Evolutionary conservation across 352 stramenopile species (phyloP).

Genomic region (Peronospora belbahrii): DNA sequence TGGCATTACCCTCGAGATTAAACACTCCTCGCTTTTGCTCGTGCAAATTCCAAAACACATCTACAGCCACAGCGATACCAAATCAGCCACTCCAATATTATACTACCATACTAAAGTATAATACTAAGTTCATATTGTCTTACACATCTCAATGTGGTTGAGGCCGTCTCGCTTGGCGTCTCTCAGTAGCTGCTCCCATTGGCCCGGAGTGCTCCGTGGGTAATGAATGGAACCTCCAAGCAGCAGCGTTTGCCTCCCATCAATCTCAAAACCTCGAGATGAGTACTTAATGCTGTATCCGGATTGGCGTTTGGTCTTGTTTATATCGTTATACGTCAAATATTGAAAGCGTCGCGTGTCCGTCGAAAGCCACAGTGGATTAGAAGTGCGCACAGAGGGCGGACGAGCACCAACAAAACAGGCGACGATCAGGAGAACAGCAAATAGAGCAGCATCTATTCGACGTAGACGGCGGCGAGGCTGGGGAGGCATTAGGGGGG

Average conservation of each 20-base stretch:
- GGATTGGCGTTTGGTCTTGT: constrained; percentile 22
- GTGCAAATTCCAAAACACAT: constrained; percentile 71
- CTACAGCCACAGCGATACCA: constrained; percentile 21
- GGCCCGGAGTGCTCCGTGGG: constrained; percentile 33
- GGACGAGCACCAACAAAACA: constrained; percentile 44
- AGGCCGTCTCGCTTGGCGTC: constrained; percentile 64
- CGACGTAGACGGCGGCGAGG: constrained; percentile 27
- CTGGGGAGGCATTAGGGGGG: background rate
- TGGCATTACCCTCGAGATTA: constrained; percentile 39
- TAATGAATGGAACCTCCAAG: constrained; percentile 70
- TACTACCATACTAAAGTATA: background rate
- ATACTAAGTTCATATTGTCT: constrained; percentile 5
- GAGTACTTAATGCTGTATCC: constrained; percentile 49
- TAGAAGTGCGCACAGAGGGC: constrained; percentile 35
- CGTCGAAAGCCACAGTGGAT: constrained; percentile 22
- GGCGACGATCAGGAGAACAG: constrained; percentile 36
- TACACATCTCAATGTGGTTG: constrained; percentile 73
- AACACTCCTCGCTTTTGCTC: constrained; percentile 46
- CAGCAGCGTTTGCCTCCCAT: constrained; percentile 45
- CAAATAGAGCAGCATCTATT: constrained; percentile 42
- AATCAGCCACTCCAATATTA: too few relatives aligned
- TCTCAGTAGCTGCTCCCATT: constrained; percentile 50
- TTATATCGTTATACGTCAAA: constrained; percentile 57
- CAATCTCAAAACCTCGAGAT: constrained; percentile 50
- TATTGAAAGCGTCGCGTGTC: constrained; percentile 20